These are phyloP conservation scores for Zymoseptoria brevis DNA, from an alignment of 2,329 filamentous ascomycete genomes.

Conservation along the genomic window DNA sequence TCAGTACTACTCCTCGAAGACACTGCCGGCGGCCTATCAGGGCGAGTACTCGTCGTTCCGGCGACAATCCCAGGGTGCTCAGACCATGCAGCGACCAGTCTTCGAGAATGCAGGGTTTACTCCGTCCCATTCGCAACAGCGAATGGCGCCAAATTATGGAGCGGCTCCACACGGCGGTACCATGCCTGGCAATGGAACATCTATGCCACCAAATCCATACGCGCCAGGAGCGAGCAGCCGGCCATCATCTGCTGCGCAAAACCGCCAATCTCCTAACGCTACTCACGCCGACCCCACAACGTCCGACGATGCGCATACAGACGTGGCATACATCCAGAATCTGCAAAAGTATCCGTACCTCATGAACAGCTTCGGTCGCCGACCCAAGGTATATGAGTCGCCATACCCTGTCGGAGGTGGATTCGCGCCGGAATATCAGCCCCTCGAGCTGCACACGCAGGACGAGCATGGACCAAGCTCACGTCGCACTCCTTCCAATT, in stretches of 20 bases:
- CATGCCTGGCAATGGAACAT: slow-evolving; percentile 5
- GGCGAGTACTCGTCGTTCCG: slow-evolving; percentile 31
- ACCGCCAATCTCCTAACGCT: slow-evolving; percentile 27
- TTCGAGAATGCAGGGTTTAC: slow-evolving; percentile 18
- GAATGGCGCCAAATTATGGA: slow-evolving; percentile 18
- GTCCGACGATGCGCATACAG: slow-evolving; percentile 25
- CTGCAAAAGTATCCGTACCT: slow-evolving; percentile 41
- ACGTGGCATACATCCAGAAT: slow-evolving; percentile 34
- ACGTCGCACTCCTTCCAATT: slow-evolving; percentile 22
- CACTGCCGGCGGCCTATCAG: slow-evolving; percentile 29
- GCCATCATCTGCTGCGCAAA: slow-evolving; percentile 21
- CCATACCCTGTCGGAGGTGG: slow-evolving; percentile 39
- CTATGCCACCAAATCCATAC: slow-evolving; percentile 21
- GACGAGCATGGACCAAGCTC: slow-evolving; percentile 6
- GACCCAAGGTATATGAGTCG: slow-evolving; percentile 40
- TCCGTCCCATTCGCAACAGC: slow-evolving; percentile 22
- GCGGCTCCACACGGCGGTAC: neutral
- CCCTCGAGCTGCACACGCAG: slow-evolving; percentile 17
- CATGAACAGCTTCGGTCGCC: slow-evolving; percentile 37
- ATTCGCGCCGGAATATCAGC: slow-evolving; percentile 35
- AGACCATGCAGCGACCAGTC: slow-evolving; percentile 21
- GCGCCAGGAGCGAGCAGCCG: slow-evolving; percentile 13
- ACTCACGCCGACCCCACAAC: slow-evolving; percentile 28
- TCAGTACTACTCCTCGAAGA: slow-evolving; percentile 31
- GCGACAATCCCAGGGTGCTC: slow-evolving; percentile 25